Conservation (phyloP, 2,329 filamentous ascomycete species). For the Neonectria ditissima region DNA sequence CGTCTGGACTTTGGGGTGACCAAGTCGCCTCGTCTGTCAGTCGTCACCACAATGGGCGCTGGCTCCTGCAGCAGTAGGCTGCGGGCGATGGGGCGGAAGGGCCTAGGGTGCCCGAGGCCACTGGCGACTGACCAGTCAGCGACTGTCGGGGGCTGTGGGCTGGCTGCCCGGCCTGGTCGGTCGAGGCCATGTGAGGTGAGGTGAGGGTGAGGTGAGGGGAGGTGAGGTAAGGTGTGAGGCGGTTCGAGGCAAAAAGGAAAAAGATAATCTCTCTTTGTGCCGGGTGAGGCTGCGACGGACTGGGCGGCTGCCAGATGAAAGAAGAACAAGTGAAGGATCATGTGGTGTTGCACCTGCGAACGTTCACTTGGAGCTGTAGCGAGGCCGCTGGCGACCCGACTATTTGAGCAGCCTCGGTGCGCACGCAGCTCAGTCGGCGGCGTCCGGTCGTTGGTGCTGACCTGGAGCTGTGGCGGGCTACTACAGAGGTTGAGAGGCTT, state of each 20-base stretch:
- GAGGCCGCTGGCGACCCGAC: background rate
- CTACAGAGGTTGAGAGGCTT: background rate
- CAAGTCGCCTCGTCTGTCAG: conserved; percentile 10
- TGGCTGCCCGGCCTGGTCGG: conserved; percentile 25
- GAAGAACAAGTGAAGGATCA: background rate
- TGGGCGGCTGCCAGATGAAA: background rate
- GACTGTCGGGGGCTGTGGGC: conserved; percentile 21
- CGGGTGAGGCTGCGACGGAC: conserved; percentile 15
- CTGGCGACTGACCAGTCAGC: conserved; percentile 25
- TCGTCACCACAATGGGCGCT: conserved; percentile 19
- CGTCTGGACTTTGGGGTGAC: conserved; percentile 20
- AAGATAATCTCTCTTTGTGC: conserved; percentile 22
- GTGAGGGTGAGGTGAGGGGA: conserved; percentile 24
- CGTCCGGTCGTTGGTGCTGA: background rate
- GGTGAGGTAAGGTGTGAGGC: conserved; percentile 15
- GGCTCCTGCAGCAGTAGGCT: conserved; percentile 29
- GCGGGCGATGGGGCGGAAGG: conserved; percentile 21
- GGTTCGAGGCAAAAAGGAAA: conserved; percentile 5
- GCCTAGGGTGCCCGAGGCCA: conserved; percentile 17
- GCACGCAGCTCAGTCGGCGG: background rate
- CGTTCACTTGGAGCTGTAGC: background rate
- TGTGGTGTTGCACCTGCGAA: conserved; percentile 4
- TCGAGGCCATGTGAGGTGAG: conserved; percentile 25
- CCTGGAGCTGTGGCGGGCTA: conserved; percentile 2
- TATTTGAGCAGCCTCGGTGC: background rate